Evolutionary conservation across 148 eudicot genomes (phyloP).

Genomic region (Arctostaphylos glauca): DNA sequence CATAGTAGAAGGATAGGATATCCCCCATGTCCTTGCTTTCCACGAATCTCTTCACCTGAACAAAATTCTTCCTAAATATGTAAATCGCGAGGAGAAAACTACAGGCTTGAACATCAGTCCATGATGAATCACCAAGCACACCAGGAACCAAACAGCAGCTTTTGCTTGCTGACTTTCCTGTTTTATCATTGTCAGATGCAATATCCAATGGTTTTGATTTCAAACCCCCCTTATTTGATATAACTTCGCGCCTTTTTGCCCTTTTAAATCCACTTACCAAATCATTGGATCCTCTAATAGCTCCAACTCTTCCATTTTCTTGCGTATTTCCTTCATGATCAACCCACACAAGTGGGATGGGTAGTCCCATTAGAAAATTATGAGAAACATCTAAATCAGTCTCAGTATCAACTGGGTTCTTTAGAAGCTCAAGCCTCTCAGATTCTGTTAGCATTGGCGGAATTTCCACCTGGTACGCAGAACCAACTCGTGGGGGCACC

Average conservation of each 20-base stretch:
- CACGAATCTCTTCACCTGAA: slow-evolving; percentile 26
- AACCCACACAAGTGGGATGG: slow-evolving; percentile 34
- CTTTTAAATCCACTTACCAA: slow-evolving; percentile 9
- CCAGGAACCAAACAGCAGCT: slow-evolving; percentile 12
- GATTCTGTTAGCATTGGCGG: slow-evolving; percentile 26
- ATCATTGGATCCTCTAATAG: neutral
- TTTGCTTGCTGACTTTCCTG: slow-evolving; percentile 9
- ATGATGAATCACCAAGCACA: slow-evolving; percentile 10
- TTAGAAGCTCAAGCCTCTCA: slow-evolving; percentile 9
- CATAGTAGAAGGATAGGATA: slow-evolving; percentile 31
- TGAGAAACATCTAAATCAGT: slow-evolving; percentile 6
- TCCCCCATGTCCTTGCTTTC: slow-evolving; percentile 27
- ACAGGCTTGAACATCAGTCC: slow-evolving; percentile 26
- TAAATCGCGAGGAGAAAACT: slow-evolving; percentile 25
- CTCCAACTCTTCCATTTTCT: neutral
- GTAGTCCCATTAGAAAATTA: slow-evolving; percentile 22
- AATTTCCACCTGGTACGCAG: slow-evolving; percentile 33
- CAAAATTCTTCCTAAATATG: slow-evolving; percentile 24
- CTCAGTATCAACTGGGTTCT: slow-evolving; percentile 18
- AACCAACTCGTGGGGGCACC: slow-evolving; percentile 24
- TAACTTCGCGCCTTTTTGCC: neutral
- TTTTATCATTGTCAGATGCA: neutral
- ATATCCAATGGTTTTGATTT: neutral
- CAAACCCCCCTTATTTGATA: slow-evolving; percentile 13
- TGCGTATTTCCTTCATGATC: slow-evolving; percentile 6